phyloP scores from a whole-genome alignment of 1,139 yeast species.

The Suhomyces atakaporum region DNA sequence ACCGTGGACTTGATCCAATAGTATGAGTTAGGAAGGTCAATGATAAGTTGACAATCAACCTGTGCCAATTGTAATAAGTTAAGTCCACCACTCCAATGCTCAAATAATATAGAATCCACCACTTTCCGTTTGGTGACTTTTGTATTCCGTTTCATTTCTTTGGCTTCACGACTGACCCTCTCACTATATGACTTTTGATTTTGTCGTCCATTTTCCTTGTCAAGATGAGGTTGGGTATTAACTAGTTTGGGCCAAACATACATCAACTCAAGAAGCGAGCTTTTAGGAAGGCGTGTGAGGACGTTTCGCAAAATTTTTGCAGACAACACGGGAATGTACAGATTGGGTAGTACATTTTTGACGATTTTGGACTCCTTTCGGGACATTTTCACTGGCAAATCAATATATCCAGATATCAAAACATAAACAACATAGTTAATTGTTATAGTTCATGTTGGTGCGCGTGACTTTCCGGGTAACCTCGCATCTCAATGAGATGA shows the following conservation, averaged over 20 bases:
- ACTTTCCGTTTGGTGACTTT: conserved; percentile 44
- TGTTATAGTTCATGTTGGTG: conserved; percentile 4
- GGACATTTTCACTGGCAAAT: neutral
- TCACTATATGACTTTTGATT: conserved; percentile 31
- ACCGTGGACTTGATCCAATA: conserved; percentile 64
- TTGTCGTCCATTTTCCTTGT: conserved; percentile 14
- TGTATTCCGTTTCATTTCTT: conserved; percentile 14
- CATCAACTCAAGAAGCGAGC: conserved; percentile 37
- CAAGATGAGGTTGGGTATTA: conserved; percentile 41
- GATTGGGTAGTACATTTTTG: conserved; percentile 40
- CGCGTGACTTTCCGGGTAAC: conserved; percentile 13
- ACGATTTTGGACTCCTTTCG: neutral
- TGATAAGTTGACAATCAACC: conserved; percentile 63
- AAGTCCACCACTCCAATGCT: conserved; percentile 65
- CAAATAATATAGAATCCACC: conserved; percentile 52
- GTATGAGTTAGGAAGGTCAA: conserved; percentile 54
- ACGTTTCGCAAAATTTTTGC: conserved; percentile 24
- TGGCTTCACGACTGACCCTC: conserved; percentile 24
- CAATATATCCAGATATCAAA: neutral
- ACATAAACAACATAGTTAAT: conserved; percentile 2
- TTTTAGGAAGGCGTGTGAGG: conserved; percentile 34
- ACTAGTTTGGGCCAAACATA: conserved; percentile 38
- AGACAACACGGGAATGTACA: conserved; percentile 39
- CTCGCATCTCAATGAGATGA: conserved; percentile 11
- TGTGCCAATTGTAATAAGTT: conserved; percentile 72